A percentile compares a stretch with the other conserved stretches of the same genome.
These are phyloP conservation scores for Xylariaceae sp. DNA, from an alignment of 2,329 filamentous ascomycete genomes.

Conservation along the genomic window DNA sequence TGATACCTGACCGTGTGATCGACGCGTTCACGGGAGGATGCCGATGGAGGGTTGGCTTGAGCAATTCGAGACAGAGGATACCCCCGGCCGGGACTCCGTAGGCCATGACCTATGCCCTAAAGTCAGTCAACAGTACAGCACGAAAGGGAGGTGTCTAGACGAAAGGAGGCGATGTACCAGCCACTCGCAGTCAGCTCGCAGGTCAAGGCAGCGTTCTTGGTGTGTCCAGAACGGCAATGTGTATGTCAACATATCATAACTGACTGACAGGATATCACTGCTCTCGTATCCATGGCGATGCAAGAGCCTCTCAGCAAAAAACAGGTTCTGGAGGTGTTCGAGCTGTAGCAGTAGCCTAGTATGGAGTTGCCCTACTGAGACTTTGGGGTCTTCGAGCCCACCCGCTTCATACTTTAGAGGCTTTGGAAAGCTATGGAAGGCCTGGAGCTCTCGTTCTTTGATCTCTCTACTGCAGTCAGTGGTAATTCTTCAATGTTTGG, in stretches of 20 bases:
- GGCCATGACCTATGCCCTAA: constrained; percentile 37
- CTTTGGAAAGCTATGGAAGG: constrained; percentile 31
- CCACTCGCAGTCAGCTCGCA: constrained; percentile 44
- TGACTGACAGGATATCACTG: constrained; percentile 38
- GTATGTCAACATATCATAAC: constrained; percentile 43
- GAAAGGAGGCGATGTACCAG: constrained; percentile 35
- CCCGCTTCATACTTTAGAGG: constrained; percentile 35
- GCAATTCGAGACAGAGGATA: constrained; percentile 46
- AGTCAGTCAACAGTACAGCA: neutral
- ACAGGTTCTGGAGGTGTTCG: constrained; percentile 52
- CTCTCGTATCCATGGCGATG: constrained; percentile 38
- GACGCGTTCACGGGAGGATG: constrained; percentile 28
- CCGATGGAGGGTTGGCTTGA: constrained; percentile 35
- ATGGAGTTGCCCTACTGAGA: constrained; percentile 32
- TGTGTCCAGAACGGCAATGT: constrained; percentile 47
- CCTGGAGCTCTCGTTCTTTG: constrained; percentile 30
- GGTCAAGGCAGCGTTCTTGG: constrained; percentile 37
- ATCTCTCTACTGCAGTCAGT: constrained; percentile 26
- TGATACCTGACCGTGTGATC: constrained; percentile 43
- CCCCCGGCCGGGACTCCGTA: constrained; percentile 46
- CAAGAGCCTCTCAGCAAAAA: constrained; percentile 54
- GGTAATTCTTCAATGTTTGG: neutral
- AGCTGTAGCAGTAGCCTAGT: constrained; percentile 43
- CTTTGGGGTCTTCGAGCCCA: constrained; percentile 30
- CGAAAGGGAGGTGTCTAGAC: constrained; percentile 8